A percentile compares a stretch with the other conserved stretches of the same genome.
These are phyloP conservation scores for Penicillium psychrofluorescens DNA, from an alignment of 495 filamentous ascomycete genomes.

Conservation along the genomic window DNA sequence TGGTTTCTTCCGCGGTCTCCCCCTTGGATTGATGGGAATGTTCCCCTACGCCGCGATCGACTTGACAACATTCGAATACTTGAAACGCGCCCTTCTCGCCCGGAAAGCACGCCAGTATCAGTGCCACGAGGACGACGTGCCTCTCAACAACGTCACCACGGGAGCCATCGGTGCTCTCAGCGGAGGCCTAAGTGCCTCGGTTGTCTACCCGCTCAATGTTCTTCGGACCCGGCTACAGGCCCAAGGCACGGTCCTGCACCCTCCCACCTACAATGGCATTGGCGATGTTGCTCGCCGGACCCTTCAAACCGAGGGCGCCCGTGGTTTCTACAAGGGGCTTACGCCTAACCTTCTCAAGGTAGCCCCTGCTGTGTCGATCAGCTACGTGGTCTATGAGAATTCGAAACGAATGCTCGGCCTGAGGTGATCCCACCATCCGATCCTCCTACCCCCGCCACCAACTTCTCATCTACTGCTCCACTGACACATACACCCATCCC, in stretches of 20 bases:
- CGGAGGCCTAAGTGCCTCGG: slow-evolving; percentile 85
- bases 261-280: slow-evolving; percentile 82
- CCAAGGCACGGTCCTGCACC: slow-evolving; percentile 88
- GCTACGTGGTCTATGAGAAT: slow-evolving; percentile 97
- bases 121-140: slow-evolving; percentile 75
- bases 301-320: slow-evolving; percentile 69
- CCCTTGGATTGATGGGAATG: slow-evolving; percentile 89
- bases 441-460: too few species aligned
- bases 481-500: too few species aligned
- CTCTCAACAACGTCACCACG: slow-evolving; percentile 67
- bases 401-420: slow-evolving; percentile 73
- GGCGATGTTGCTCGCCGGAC: slow-evolving; percentile 80
- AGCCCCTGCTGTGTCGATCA: slow-evolving; percentile 91
- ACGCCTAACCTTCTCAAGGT: slow-evolving; percentile 97
- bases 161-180: slow-evolving; percentile 81
- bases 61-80: slow-evolving; percentile 86
- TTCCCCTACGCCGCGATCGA: slow-evolving; percentile 98
- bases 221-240: slow-evolving; percentile 90
- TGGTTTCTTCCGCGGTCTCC: slow-evolving; percentile 85
- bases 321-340: slow-evolving; percentile 88
- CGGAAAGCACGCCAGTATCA: slow-evolving; percentile 62
- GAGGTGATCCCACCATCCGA: slow-evolving; percentile 32
- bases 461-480: too few species aligned
- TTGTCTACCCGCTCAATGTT: slow-evolving; percentile 93
- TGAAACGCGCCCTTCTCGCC: slow-evolving; percentile 65